phyloP scores from a whole-genome alignment of 1,139 yeast genomes.

The Pichia sp. region DNA sequence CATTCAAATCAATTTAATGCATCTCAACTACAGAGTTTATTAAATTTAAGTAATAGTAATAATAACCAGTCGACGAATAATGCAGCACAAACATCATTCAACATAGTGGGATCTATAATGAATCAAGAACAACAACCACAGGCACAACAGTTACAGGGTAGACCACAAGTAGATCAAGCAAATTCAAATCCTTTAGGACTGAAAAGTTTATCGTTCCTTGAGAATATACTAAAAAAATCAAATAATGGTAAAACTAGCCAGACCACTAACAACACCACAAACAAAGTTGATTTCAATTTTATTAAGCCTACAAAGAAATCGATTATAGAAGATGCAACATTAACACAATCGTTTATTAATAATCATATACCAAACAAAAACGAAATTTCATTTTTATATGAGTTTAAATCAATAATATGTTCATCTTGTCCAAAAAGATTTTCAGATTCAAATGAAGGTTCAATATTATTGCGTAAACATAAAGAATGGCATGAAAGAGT shows the following conservation, averaged over 20 bases:
- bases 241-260: not conserved
- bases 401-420: slow-evolving; percentile 71
- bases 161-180: not conserved
- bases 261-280: not conserved
- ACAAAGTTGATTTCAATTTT: slow-evolving; percentile 15
- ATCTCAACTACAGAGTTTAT: slow-evolving; percentile 20
- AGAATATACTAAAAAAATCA: slow-evolving; percentile 22
- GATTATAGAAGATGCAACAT: slow-evolving; percentile 19
- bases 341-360: slow-evolving; percentile 36
- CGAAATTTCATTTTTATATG: slow-evolving; percentile 41
- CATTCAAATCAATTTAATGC: slow-evolving; percentile 17
- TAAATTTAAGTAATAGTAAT: slow-evolving; percentile 11
- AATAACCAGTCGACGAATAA: slow-evolving; percentile 8
- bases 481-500: slow-evolving; percentile 96
- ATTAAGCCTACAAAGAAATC: slow-evolving; percentile 18
- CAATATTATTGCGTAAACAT: slow-evolving; percentile 51
- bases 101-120: slow-evolving; percentile 19
- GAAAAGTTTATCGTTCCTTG: slow-evolving; percentile 21
- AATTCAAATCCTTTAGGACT: slow-evolving; percentile 19
- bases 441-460: slow-evolving; percentile 54
- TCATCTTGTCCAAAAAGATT: slow-evolving; percentile 88
- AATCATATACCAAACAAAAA: slow-evolving; percentile 30
- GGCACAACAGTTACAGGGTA: slow-evolving; percentile 5
- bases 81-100: slow-evolving; percentile 20
- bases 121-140: slow-evolving; percentile 1